phyloP scores from a whole-genome alignment of 2,329 filamentous ascomycete genomes.

The Bretziella fagacearum region DNA sequence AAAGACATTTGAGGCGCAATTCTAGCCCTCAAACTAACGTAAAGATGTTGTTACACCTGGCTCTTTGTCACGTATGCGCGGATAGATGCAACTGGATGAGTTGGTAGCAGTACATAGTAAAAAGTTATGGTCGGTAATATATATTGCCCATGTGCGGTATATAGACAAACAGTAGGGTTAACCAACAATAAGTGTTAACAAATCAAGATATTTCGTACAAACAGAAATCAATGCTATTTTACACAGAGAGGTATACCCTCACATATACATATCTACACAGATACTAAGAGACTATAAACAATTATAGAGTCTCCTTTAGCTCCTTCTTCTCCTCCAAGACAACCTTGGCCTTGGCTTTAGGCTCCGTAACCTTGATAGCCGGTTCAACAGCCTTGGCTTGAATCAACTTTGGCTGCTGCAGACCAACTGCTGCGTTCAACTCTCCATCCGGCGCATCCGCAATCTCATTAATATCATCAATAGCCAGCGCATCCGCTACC shows the following conservation, averaged over 20 bases:
- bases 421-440: conserved; percentile 39
- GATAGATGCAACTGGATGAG: too few relatives aligned
- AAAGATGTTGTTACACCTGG: too few relatives aligned
- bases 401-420: conserved; percentile 22
- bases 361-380: conserved; percentile 38
- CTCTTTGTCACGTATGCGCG: too few relatives aligned
- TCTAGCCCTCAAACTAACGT: too few relatives aligned
- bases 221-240: conserved; percentile 29
- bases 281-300: not conserved
- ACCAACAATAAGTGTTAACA: too few relatives aligned
- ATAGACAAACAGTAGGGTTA: too few relatives aligned
- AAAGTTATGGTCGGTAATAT: too few relatives aligned
- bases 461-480: conserved; percentile 74
- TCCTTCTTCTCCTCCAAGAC: conserved; percentile 44
- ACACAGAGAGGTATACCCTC: conserved; percentile 5
- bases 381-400: conserved; percentile 17
- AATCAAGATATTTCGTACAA: too few relatives aligned
- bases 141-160: too few relatives aligned
- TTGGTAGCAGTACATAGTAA: too few relatives aligned
- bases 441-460: conserved; percentile 64
- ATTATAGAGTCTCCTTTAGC: conserved; percentile 36
- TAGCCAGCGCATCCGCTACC: conserved; percentile 60
- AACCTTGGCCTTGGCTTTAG: conserved; percentile 49
- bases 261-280: too few relatives aligned
- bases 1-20: too few relatives aligned